A percentile compares a stretch with the other conserved stretches of the same genome.
Conservation (phyloP, 1,284 basidiomycete species). For the Mycosarcoma mackinlayi region DNA sequence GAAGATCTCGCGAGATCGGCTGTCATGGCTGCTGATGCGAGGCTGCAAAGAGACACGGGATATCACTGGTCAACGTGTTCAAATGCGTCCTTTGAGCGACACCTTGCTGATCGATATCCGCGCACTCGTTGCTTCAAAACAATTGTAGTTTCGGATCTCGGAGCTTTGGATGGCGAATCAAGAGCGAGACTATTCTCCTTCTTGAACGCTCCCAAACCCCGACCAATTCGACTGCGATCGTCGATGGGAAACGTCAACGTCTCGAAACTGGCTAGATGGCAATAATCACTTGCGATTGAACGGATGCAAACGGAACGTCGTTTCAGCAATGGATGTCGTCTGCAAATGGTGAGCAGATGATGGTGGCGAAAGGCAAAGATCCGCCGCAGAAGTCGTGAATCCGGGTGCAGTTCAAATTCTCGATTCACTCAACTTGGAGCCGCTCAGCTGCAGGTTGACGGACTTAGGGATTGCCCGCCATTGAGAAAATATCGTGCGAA, state of each 20-base stretch:
- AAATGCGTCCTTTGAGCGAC: conserved; percentile 33
- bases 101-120: conserved; percentile 10
- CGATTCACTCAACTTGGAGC: no score
- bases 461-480: neutral
- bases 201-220: no score
- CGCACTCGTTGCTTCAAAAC: no score
- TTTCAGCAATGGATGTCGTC: conserved; percentile 34
- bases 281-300: conserved; percentile 1
- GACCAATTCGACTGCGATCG: no score
- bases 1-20: conserved; percentile 39
- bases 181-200: conserved; percentile 1
- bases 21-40: conserved; percentile 32
- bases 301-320: conserved; percentile 30
- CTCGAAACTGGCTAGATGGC: conserved; percentile 10
- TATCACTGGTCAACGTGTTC: conserved; percentile 20
- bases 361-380: conserved; percentile 51
- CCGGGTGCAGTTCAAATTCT: no score
- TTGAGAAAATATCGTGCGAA: conserved; percentile 22
- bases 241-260: conserved; percentile 8
- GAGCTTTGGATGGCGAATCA: neutral
- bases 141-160: neutral
- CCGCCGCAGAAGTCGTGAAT: neutral
- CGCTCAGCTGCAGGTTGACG: neutral
- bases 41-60: conserved; percentile 1
- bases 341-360: conserved; percentile 45